These are phyloP conservation scores for Bryopsis sp. DNA, from an alignment of 139 green algal genomes.

Conservation along the genomic window DNA sequence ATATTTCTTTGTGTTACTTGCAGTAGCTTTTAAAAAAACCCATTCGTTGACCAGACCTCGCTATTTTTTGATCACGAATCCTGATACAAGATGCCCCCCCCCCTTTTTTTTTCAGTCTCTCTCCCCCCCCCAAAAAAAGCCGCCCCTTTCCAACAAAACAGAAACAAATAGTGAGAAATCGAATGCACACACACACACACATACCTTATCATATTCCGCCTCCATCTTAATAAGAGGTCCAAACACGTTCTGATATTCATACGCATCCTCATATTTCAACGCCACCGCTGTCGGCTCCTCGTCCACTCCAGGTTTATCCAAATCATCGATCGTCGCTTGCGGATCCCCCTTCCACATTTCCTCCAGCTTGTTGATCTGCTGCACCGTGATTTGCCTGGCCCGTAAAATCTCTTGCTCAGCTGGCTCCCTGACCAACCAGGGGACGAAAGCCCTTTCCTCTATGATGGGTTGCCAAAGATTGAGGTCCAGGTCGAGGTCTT, in stretches of 20 bases:
- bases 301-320: slow-evolving; percentile 54
- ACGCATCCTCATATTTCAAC: slow-evolving; percentile 86
- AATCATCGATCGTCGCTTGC: slow-evolving; percentile 61
- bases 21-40: too few relatives aligned
- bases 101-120: too few relatives aligned
- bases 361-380: slow-evolving; percentile 68
- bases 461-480: slow-evolving; percentile 90
- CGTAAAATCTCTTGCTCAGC: slow-evolving; percentile 56
- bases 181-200: too few relatives aligned
- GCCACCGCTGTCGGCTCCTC: slow-evolving; percentile 69
- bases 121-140: too few relatives aligned
- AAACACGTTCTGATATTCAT: slow-evolving; percentile 74
- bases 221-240: slow-evolving; percentile 83
- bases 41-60: too few relatives aligned
- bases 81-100: too few relatives aligned
- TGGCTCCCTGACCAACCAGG: slow-evolving; percentile 84
- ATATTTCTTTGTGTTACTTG: too few relatives aligned
- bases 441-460: slow-evolving; percentile 75
- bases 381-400: slow-evolving; percentile 55
- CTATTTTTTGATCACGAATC: too few relatives aligned
- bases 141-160: too few relatives aligned
- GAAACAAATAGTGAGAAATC: slow-evolving; percentile 3
- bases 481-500: slow-evolving; percentile 71
- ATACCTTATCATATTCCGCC: slow-evolving; percentile 83
- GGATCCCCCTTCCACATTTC: slow-evolving; percentile 85